phyloP scores from a whole-genome alignment of 441 rosid species.

The Macaranga tanarius region DNA sequence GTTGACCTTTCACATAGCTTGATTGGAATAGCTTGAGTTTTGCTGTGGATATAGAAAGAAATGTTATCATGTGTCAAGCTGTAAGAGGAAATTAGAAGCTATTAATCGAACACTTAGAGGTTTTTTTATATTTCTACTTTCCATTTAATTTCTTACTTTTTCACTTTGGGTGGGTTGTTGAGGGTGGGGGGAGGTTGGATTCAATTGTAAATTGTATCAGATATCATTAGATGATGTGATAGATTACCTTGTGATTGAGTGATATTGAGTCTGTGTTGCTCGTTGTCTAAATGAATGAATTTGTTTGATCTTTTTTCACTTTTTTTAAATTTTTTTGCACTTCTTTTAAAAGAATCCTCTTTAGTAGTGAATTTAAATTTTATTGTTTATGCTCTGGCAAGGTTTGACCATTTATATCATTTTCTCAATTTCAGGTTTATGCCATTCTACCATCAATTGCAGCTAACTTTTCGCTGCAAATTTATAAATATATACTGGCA shows the following conservation, averaged over 20 bases:
- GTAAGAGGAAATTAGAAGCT: background rate
- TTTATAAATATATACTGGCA: conserved; percentile 51
- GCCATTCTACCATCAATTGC: conserved; percentile 40
- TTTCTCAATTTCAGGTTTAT: conserved; percentile 58
- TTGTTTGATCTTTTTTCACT: background rate
- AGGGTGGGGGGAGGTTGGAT: background rate
- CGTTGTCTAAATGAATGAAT: background rate
- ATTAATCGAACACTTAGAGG: background rate
- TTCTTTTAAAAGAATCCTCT: background rate
- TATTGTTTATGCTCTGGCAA: background rate
- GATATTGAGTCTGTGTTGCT: background rate
- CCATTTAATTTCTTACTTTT: background rate
- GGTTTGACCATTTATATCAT: conserved; percentile 12
- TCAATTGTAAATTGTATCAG: background rate
- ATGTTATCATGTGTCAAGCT: background rate
- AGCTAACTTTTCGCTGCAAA: conserved; percentile 57
- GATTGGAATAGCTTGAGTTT: conserved; percentile 1
- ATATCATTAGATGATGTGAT: background rate
- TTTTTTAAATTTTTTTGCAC: background rate
- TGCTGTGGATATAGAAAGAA: background rate
- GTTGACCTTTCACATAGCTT: background rate
- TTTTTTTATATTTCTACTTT: background rate
- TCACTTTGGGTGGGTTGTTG: background rate
- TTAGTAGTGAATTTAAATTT: background rate
- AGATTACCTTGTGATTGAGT: background rate